Base-by-base conservation (phyloP, 106 monocot species). In the Triglochin maritima region DNA sequence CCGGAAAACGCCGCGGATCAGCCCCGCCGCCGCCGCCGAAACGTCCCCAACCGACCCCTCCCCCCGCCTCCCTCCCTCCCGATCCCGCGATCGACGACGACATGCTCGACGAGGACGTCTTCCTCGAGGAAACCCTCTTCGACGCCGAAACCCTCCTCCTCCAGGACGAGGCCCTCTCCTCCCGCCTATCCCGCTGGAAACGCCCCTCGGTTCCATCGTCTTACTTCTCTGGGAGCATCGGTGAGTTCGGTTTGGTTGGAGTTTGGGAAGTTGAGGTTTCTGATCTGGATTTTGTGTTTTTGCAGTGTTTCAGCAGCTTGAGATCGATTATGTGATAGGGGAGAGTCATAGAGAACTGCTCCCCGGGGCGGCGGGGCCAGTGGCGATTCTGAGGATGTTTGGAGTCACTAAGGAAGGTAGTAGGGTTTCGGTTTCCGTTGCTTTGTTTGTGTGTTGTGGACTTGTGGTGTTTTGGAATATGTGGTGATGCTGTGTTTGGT, bases 41-140 rank as follows among this genome's bases (percentile, higher is more conserved):
- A 80, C 75, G 82, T 56, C 72, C 78, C 52, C 87, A 88, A 44
- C 44, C 80, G 13, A 70, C 8, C 44, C 0, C 14, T 48, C 47
- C 48, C 43, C 13, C 65, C 29, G 63, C 29, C 46, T 47, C 74
- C 16, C 73, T 58, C 69, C 64, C 62, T 46, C 72, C 72, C 49
- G 63, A 15, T 50, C 45, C 53, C 44, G 43, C 63, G 41, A 54
- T 68, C 60, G 98, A 98, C 53, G 98, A 98, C 46, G 98, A 98
- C 69, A 88, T 98, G 88, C 81, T 92, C 82, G 98, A 98, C 65
- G 98, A 98, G 63, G 92, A 98, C 68, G 81, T 98, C n/a, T 92
- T 86, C 68, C 72, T 89, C 49, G 98, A 98, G 50, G 98, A 98
- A 64, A 79, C 79, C 46, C 70, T 84, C 17, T 55, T 95, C 11